phyloP scores from a whole-genome alignment of 2,329 filamentous ascomycete species.

The Incumbomyces lentus region DNA sequence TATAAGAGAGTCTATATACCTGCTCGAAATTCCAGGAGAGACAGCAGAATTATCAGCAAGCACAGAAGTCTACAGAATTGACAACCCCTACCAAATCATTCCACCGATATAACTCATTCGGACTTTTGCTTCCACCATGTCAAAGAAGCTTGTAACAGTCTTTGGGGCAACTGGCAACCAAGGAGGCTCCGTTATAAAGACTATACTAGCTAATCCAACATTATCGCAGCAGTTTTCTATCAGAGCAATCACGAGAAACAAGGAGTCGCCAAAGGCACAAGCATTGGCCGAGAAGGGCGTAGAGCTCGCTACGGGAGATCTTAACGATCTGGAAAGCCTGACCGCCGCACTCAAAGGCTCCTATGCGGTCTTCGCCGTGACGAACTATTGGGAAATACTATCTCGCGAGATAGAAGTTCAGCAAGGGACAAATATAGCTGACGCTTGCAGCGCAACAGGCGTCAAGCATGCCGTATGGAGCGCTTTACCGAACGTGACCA shows the following conservation, averaged over 20 bases:
- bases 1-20: no score
- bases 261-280: conserved; percentile 24
- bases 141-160: conserved; percentile 31
- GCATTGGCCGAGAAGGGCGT: conserved; percentile 24
- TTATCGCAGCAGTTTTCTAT: conserved; percentile 40
- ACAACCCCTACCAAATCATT: no score
- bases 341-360: conserved; percentile 32
- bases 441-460: conserved; percentile 28
- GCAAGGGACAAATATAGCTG: conserved; percentile 30
- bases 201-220: conserved; percentile 35
- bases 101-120: no score
- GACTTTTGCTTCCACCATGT: background rate
- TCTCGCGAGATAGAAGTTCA: conserved; percentile 28
- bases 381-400: conserved; percentile 34
- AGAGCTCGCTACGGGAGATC: conserved; percentile 29
- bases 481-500: conserved; percentile 26
- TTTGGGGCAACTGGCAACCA: conserved; percentile 46
- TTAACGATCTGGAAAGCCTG: conserved; percentile 31
- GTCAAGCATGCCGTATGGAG: conserved; percentile 34
- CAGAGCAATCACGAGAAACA: conserved; percentile 42
- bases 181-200: conserved; percentile 38
- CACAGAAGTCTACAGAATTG: no score
- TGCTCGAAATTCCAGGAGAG: no score
- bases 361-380: conserved; percentile 42
- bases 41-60: no score